These are phyloP conservation scores for Acanthamoeba divionensis DNA, from an alignment of 208 protist genomes.

Conservation along the genomic window DNA sequence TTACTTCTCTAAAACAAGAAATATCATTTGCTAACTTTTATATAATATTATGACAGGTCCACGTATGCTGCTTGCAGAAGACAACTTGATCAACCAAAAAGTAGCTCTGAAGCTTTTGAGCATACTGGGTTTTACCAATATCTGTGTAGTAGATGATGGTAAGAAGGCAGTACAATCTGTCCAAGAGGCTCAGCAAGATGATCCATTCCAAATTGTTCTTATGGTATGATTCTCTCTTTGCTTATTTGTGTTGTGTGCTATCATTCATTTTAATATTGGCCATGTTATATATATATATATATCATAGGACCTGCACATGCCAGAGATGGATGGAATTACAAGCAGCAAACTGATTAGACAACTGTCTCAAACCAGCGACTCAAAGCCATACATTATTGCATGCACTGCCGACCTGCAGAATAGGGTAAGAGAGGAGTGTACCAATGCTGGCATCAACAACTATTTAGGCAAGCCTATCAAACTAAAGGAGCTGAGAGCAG, in stretches of 20 bases:
- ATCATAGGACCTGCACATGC: constrained; percentile 41
- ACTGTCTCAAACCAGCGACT: background rate
- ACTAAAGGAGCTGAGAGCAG: background rate
- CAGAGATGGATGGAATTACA: constrained; percentile 38
- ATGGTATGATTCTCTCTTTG: background rate
- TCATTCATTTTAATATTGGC: background rate
- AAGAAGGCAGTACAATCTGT: background rate
- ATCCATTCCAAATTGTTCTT: background rate
- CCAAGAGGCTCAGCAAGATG: background rate
- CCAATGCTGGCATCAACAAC: constrained; percentile 27
- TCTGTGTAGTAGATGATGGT: background rate
- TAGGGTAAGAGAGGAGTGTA: background rate
- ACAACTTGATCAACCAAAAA: constrained; percentile 47
- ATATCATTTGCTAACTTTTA: too few species aligned
- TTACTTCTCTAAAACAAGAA: background rate
- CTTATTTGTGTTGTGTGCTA: background rate
- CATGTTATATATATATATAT: background rate
- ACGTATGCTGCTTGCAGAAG: constrained; percentile 7
- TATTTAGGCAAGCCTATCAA: constrained; percentile 8
- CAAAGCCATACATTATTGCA: constrained; percentile 29
- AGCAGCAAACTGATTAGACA: background rate
- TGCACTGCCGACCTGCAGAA: constrained; percentile 50
- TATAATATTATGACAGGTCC: too few species aligned
- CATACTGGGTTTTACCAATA: background rate
- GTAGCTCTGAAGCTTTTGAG: constrained; percentile 8